Base-by-base conservation (phyloP, 2,329 filamentous ascomycete genomes). In the Gyromitra esculenta region DNA sequence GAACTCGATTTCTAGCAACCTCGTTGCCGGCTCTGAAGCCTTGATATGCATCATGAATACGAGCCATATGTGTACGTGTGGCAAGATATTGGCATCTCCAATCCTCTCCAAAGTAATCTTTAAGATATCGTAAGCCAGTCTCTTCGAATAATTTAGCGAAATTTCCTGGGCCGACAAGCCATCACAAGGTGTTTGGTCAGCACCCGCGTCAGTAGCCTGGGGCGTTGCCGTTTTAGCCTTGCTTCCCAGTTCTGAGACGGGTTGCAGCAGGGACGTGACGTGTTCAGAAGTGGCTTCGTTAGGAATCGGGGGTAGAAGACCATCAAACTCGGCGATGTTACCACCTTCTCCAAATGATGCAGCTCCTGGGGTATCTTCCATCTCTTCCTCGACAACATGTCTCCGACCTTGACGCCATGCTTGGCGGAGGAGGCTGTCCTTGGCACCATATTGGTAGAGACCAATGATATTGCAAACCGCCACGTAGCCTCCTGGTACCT, bases 21-120 rank as follows among this genome's bases (percentile, higher is more conserved):
- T 81, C 82, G 86, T 86, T 0, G 85, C 87, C 0, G 81, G 81
- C 0, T 84, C 84, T 5, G 82, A 83, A 6, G 82, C 81, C 0
- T 84, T 83, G 60, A 89, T 81, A 35, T 86, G 84, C 1, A 83
- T 80, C 6, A 92, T 81, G 79, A 91, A 92, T 0, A 88, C 86
- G 35, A 93, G 83, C 3, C 87, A 86, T 0, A 89, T 86, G 78
- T 92, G 90, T 0, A 91, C 80, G 80, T 89, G 91, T 0, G 90
- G 87, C 0, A 91, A 83, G 1, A 89, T 86, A 76, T 90, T 89
- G 1, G 85, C 83, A 57, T 91, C 89, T 0, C 86, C 87, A 37
- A 86, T 85, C 0, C 89, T 85, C 1, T 83, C 82, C 6, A 90
- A 84, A 0, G 88, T 85, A 0, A 88, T 81, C 1, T 82, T 79